A percentile compares a stretch with the other conserved stretches of the same genome.
These are phyloP conservation scores for Geotrichum citri-aurantii DNA, from an alignment of 1,139 yeast genomes.

Conservation along the genomic window DNA sequence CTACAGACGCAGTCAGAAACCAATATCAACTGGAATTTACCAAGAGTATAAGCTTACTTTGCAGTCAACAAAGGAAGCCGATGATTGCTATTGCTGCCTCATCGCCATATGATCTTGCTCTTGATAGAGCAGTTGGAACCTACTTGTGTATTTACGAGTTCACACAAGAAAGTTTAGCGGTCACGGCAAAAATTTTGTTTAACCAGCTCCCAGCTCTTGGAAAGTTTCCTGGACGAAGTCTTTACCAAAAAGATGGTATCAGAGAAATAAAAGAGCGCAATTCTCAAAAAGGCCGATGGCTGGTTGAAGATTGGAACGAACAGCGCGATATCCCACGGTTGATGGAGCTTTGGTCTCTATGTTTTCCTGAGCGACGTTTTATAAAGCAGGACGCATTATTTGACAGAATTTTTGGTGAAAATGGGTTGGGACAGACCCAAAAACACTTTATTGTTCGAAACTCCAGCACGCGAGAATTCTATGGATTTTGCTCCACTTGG, in stretches of 20 bases:
- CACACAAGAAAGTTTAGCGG: constrained; percentile 47
- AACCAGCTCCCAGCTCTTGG: constrained; percentile 52
- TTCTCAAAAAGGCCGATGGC: constrained; percentile 42
- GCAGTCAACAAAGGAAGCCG: constrained; percentile 52
- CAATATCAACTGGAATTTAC: constrained; percentile 61
- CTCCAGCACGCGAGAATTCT: constrained; percentile 50
- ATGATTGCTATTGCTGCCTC: constrained; percentile 55
- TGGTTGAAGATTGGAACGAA: constrained; percentile 53
- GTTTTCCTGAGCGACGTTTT: constrained; percentile 25
- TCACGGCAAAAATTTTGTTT: constrained; percentile 49
- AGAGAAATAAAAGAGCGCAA: constrained; percentile 21
- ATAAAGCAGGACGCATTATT: constrained; percentile 1
- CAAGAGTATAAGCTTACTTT: constrained; percentile 51
- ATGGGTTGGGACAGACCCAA: constrained; percentile 18
- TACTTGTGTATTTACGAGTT: constrained; percentile 60
- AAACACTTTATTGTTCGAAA: constrained; percentile 56
- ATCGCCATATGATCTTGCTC: constrained; percentile 58
- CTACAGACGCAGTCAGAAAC: constrained; percentile 59
- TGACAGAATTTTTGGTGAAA: not conserved
- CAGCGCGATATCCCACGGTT: constrained; percentile 50
- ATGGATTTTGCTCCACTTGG: constrained; percentile 57
- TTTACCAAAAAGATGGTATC: constrained; percentile 28
- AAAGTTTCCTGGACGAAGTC: constrained; percentile 48
- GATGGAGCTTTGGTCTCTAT: constrained; percentile 38
- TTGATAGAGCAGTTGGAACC: constrained; percentile 50